Conservation (phyloP, 176 grass and related monocot genomes). For the bread wheat (Triticum aestivum) region DNA sequence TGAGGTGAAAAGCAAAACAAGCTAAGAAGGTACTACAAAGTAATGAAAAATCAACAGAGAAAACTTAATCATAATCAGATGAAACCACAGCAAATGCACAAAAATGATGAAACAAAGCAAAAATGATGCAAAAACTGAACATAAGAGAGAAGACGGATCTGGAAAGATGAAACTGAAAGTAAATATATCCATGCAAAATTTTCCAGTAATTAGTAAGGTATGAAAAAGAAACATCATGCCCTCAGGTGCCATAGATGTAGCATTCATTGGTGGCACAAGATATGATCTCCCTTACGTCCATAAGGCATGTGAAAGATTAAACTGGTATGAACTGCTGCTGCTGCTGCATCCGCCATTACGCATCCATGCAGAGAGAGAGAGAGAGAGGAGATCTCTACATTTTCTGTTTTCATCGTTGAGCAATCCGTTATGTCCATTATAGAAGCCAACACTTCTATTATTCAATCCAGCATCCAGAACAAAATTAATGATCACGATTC, state of each 20-base stretch:
- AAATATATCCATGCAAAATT: not conserved
- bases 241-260: not conserved
- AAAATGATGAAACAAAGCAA: not conserved
- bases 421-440: slow-evolving; percentile 7
- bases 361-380: not conserved
- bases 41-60: not conserved
- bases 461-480: not conserved
- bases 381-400: not conserved
- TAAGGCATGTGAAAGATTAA: not conserved
- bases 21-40: not conserved
- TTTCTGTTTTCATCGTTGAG: slow-evolving; percentile 30
- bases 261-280: slow-evolving; percentile 27
- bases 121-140: not conserved
- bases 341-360: not conserved
- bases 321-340: not conserved
- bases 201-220: not conserved
- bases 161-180: not conserved
- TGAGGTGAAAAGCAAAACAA: not conserved
- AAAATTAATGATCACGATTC: not conserved
- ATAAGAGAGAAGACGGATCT: not conserved
- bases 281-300: not conserved
- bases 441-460: not conserved
- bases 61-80: not conserved
- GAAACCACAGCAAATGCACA: not conserved
- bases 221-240: not conserved